Base-by-base conservation (phyloP, 2,329 filamentous ascomycete species). In the Xylariaceae sp. region DNA sequence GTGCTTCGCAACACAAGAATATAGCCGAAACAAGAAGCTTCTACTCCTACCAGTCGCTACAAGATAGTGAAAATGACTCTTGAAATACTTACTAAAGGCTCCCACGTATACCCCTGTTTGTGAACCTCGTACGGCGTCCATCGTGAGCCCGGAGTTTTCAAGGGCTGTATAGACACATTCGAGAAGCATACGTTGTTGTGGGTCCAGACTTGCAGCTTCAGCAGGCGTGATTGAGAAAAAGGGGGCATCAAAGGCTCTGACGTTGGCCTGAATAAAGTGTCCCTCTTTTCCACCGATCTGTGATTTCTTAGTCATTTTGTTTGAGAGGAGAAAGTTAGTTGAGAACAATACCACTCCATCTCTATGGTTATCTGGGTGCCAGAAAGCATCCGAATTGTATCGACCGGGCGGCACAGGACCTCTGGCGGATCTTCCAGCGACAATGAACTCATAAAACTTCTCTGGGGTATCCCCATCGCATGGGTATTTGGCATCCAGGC, bases 111-210 rank as follows among this genome's bases (percentile, higher is more conserved):
- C 40, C 3, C 24, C 33, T 9, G 51, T 50, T 4, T n/a, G 11
- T 3, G 45, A 50, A 2, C 40, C 51, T 9, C 35, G 20, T 2
- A 44, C 32, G 13, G 24, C 20, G 6, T 54, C 33, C n/a, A 53
- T 53, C 7, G 53, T 46, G 10, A 52, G 15, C 4, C 53, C 49
- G 9, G 49, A 18, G 15, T 29, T 53, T 21, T 56, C 53, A 6
- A 56, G 18, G 6, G 48, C 48, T 10, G 27, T 47, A 40, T 53
- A 56, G 2, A 35, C 49, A 6, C 36, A 44, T 15, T 56, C 48
- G 3, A 56, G 39, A 18, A 57, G 43, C 40, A 48, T 21, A 10
- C 54, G 50, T 24, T 57, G 54, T 16, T 57, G 54, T 8, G 54
- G 50, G 10, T 57, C 50, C 23, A 53, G 44, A 21, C 32, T 27